phyloP scores from a whole-genome alignment of 352 stramenopile genomes.

The Phytophthora podocarpi region DNA sequence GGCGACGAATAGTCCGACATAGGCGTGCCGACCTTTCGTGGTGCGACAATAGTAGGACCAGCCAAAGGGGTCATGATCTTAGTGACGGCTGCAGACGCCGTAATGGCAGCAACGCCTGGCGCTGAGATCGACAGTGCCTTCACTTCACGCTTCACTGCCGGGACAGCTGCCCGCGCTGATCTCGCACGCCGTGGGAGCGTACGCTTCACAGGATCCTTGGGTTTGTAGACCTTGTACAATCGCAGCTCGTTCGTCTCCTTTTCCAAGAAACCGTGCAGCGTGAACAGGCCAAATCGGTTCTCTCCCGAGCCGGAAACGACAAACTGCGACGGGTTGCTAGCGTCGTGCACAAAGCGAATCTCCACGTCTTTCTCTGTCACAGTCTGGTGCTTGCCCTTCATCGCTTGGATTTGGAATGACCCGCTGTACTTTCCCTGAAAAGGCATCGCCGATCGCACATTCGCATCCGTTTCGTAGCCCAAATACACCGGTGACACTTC shows the following conservation, averaged over 20 bases:
- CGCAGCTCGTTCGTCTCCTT: conserved; percentile 80
- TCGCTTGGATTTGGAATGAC: conserved; percentile 87
- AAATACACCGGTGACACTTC: conserved; percentile 66
- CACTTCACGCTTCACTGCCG: conserved; percentile 41
- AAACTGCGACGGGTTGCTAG: conserved; percentile 65
- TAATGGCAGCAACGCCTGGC: conserved; percentile 26
- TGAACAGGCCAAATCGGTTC: conserved; percentile 83
- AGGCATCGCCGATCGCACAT: conserved; percentile 70
- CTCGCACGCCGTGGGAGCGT: conserved; percentile 61
- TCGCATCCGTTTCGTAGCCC: conserved; percentile 66
- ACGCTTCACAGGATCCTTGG: conserved; percentile 81
- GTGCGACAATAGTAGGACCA: conserved; percentile 35
- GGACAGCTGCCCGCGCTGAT: conserved; percentile 21
- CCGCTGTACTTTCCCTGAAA: conserved; percentile 85
- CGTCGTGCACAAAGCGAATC: conserved; percentile 84
- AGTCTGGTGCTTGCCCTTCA: conserved; percentile 85
- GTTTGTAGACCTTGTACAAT: conserved; percentile 90
- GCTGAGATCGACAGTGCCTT: conserved; percentile 43
- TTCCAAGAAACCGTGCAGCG: conserved; percentile 71
- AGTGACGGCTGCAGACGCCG: conserved; percentile 17
- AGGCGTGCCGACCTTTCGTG: conserved; percentile 46
- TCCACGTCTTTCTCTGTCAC: conserved; percentile 81
- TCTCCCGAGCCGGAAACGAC: conserved; percentile 71
- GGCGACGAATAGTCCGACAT: conserved; percentile 59
- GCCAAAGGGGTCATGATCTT: conserved; percentile 34